phyloP scores from a whole-genome alignment of 2,329 filamentous ascomycete species.

The Xylariaceae sp. region DNA sequence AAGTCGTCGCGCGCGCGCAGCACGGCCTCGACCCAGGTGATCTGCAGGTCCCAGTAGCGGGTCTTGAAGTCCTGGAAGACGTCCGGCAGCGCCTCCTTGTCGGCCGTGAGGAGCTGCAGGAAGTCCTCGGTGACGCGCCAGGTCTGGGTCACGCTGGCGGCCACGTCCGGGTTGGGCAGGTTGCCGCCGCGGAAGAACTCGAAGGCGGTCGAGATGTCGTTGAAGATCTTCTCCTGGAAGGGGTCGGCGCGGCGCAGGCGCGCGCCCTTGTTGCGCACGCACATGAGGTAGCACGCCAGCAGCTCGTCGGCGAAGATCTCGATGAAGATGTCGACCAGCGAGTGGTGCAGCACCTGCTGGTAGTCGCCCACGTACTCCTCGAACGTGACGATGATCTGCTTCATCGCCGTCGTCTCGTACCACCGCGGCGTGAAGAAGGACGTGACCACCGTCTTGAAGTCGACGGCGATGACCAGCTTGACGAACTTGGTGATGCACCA shows the following conservation, averaged over 20 bases:
- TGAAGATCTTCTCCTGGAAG: slow-evolving; percentile 87
- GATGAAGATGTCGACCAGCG: slow-evolving; percentile 81
- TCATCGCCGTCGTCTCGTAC: slow-evolving; percentile 83
- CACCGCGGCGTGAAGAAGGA: slow-evolving; percentile 88
- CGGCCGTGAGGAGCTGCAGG: slow-evolving; percentile 68
- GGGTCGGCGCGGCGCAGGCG: slow-evolving; percentile 83
- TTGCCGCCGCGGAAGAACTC: slow-evolving; percentile 72
- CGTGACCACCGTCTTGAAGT: slow-evolving; percentile 75
- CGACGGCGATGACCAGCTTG: slow-evolving; percentile 78
- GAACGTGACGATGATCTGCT: slow-evolving; percentile 88
- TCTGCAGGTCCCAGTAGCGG: slow-evolving; percentile 87
- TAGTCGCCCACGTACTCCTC: slow-evolving; percentile 93
- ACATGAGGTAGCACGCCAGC: slow-evolving; percentile 73
- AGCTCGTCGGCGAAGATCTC: slow-evolving; percentile 92
- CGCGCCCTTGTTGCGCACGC: slow-evolving; percentile 81
- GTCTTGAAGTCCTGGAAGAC: slow-evolving; percentile 79
- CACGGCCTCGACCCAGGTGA: slow-evolving; percentile 93
- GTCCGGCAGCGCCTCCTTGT: slow-evolving; percentile 63
- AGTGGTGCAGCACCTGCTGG: slow-evolving; percentile 73
- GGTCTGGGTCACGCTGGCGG: slow-evolving; percentile 71
- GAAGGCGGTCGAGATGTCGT: slow-evolving; percentile 85
- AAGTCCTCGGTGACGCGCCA: slow-evolving; percentile 90
- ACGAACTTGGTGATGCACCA: slow-evolving; percentile 88
- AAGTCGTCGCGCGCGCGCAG: slow-evolving; percentile 85
- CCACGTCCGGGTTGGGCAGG: slow-evolving; percentile 63